Base-by-base conservation (phyloP, 352 stramenopile species). In the Globisporangium iwayamae region DNA sequence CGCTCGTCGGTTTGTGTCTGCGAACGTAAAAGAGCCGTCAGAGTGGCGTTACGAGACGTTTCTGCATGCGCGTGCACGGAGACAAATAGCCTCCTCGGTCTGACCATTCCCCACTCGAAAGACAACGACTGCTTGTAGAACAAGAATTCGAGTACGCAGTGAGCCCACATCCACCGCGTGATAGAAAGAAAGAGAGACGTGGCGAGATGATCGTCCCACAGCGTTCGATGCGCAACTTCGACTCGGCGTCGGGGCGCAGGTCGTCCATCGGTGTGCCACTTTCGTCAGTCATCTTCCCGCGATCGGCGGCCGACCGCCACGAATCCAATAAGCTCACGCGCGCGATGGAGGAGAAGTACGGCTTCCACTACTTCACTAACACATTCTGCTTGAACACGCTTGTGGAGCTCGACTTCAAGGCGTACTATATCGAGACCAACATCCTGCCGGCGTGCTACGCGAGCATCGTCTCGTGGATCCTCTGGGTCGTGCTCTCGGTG, bases 351-450 rank as follows among this genome's bases (percentile, higher is more conserved):
- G 85, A 93, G 62, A 86, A 83, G 66, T 91, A 88, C 62, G 85
- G 82, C 57, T 93, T 93, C 71, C 81, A 93, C 73, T 93, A 82
- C 60, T 72, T 93, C 57, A 91, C 83, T 43, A 91, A 91, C 69
- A 69, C 74, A 7, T 91, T 93, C 64, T 88, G 76, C 30, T 62
- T 79, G 57, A 72, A 76, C 20, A 71, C 76, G 41, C 65, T 84
- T 18, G 65, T 87, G 14, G 85, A 93, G 63, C 61, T 87, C n/a
- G 84, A 93, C 66, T 93, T 90, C 67, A 70, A 81, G n/a, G 81
- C 79, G n/a, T 93, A 73, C 69, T 91, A 81, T 73, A 85, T 67
- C 13, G 80, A 91, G 68, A 91, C 81, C 32, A 89, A 79, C 25
- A 58, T 93, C 46, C 64, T 78, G 8, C 81, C 82, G 1, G 82